Percentiles rank a stretch among this genome's conserved stretches.
Evolutionary conservation across 1,284 basidiomycete genomes (phyloP).

Genomic region (Phellopilus nigrolimitatus): DNA sequence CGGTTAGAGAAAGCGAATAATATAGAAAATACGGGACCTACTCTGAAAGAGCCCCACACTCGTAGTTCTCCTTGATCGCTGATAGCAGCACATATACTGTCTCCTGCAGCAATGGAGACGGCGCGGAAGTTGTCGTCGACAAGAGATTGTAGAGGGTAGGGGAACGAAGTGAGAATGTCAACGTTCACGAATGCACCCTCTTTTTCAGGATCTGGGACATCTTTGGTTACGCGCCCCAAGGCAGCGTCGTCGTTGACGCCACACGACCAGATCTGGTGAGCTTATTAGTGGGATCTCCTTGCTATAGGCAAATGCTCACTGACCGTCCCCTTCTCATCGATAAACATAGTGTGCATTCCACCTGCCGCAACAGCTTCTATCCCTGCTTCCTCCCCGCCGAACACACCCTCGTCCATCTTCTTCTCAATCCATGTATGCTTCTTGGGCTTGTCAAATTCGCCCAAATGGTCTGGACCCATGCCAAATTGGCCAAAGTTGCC

Average conservation of each 20-base stretch:
- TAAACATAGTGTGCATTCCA: slow-evolving; percentile 80
- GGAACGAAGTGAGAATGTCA: slow-evolving; percentile 77
- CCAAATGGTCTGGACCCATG: slow-evolving; percentile 65
- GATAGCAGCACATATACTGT: slow-evolving; percentile 81
- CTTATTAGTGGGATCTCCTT: slow-evolving; percentile 7
- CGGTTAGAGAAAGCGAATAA: slow-evolving; percentile 11
- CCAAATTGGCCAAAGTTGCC: slow-evolving; percentile 91
- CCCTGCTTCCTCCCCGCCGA: slow-evolving; percentile 68
- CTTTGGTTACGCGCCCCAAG: slow-evolving; percentile 76
- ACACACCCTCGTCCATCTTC: slow-evolving; percentile 56
- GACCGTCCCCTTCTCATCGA: slow-evolving; percentile 82
- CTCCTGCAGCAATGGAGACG: slow-evolving; percentile 78
- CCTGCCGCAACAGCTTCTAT: slow-evolving; percentile 74
- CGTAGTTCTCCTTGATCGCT: slow-evolving; percentile 74
- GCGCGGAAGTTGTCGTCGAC: slow-evolving; percentile 77
- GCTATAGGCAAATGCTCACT: slow-evolving; percentile 30
- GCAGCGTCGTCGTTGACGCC: slow-evolving; percentile 93
- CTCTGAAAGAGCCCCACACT: slow-evolving; percentile 92
- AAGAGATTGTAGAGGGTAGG: slow-evolving; percentile 68
- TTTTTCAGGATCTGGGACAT: slow-evolving; percentile 64
- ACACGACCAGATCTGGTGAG: slow-evolving; percentile 71
- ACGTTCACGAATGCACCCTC: slow-evolving; percentile 56
- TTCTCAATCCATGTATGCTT: slow-evolving; percentile 61
- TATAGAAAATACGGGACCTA: slow-evolving; percentile 37
- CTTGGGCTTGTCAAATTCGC: slow-evolving; percentile 68